Percentiles rank a stretch among this genome's conserved stretches.
Evolutionary conservation across 192 early-diverging fungal genomes (phyloP).

Genomic region (Phycomyces nitens): DNA sequence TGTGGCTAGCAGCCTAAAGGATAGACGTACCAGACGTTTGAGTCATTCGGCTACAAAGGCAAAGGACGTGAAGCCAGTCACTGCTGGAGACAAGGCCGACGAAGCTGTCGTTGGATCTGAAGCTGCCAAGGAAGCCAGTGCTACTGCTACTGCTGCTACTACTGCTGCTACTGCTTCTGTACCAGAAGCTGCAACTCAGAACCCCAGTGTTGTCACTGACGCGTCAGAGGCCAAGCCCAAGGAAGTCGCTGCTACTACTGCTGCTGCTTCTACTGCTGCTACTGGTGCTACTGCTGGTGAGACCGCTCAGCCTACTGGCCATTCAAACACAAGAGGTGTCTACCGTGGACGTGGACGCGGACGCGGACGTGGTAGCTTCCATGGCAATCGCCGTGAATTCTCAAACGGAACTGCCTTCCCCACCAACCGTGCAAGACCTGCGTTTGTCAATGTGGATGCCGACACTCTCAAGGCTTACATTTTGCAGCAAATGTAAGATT

Average conservation of each 20-base stretch:
- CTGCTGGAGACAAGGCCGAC: not conserved
- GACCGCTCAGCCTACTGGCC: not conserved
- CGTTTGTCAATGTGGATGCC: constrained; percentile 35
- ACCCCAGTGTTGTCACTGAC: not conserved
- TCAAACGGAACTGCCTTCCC: not conserved
- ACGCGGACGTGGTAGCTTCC: constrained; percentile 16
- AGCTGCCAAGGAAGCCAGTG: not conserved
- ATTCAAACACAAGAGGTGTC: not conserved
- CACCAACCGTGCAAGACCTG: constrained; percentile 11
- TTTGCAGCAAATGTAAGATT: constrained; percentile 59
- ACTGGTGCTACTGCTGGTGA: constrained; percentile 2
- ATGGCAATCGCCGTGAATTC: constrained; percentile 7
- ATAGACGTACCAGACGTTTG: not conserved
- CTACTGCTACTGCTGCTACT: not conserved
- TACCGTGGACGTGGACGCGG: constrained; percentile 7
- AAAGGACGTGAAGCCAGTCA: not conserved
- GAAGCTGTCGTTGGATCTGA: not conserved
- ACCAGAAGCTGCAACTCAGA: not conserved
- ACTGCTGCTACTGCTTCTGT: not conserved
- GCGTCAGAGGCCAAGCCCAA: not conserved
- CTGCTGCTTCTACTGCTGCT: not conserved
- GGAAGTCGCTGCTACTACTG: not conserved
- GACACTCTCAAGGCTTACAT: constrained; percentile 53
- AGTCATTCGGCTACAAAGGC: not conserved
- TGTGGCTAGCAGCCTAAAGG: not conserved